Evolutionary conservation across 129 eudicot species (phyloP).

Genomic region (Tanacetum coccineum): DNA sequence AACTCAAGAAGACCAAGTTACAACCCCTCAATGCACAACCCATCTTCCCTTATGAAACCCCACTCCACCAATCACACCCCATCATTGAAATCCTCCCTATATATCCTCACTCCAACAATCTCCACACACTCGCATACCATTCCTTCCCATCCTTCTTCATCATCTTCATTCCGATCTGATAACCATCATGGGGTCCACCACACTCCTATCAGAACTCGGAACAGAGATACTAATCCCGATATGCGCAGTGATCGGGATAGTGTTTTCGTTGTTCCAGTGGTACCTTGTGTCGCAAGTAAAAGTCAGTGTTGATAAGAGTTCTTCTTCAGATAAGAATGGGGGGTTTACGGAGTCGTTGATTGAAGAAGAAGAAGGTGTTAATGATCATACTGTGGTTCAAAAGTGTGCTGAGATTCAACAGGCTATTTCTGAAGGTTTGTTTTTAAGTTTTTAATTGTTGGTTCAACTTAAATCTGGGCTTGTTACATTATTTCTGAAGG

Average conservation of each 20-base stretch:
- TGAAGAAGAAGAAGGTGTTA: conserved; percentile 65
- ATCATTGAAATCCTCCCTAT: conserved; percentile 28
- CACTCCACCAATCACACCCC: conserved; percentile 31
- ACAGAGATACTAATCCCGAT: conserved; percentile 58
- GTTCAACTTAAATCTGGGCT: no score
- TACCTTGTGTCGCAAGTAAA: conserved; percentile 49
- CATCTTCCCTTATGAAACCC: no score
- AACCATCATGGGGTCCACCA: conserved; percentile 31
- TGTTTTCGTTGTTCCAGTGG: conserved; percentile 64
- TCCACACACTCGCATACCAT: no score
- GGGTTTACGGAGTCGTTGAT: conserved; percentile 44
- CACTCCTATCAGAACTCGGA: conserved; percentile 54
- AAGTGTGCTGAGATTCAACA: conserved; percentile 70
- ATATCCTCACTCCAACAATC: not conserved
- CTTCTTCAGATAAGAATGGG: conserved; percentile 43
- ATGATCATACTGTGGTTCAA: conserved; percentile 45
- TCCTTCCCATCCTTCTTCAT: not conserved
- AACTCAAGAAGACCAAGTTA: no score
- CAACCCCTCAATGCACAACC: not conserved
- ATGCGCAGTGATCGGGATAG: conserved; percentile 61
- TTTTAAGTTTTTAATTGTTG: no score
- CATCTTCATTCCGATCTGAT: not conserved
- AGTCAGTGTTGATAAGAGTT: conserved; percentile 29
- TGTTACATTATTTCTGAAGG: no score
- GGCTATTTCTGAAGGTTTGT: conserved; percentile 75